Percentiles rank a stretch among this genome's conserved stretches.
Evolutionary conservation across 768 basidiomycete genomes (phyloP).

Genomic region (Calocybe gangraenosa): DNA sequence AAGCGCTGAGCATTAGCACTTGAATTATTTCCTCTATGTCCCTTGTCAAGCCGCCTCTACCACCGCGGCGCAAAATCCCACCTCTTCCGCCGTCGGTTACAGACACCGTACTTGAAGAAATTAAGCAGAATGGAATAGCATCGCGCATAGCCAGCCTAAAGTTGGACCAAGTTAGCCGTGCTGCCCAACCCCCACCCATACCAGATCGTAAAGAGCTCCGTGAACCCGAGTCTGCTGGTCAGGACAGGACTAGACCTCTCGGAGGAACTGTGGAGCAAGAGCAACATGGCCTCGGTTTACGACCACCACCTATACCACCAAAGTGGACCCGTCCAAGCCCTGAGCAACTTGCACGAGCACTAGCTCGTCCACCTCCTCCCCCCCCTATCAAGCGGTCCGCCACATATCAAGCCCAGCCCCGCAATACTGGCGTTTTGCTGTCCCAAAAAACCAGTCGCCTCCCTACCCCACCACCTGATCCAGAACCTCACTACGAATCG

Average conservation of each 20-base stretch:
- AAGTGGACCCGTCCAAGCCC: slow-evolving; percentile 15
- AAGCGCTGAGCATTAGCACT: not conserved
- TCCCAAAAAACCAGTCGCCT: slow-evolving; percentile 27
- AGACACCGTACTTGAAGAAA: not conserved
- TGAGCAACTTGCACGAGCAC: slow-evolving; percentile 19
- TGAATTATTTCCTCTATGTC: slow-evolving; percentile 7
- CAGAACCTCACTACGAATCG: slow-evolving; percentile 18
- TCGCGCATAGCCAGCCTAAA: slow-evolving; percentile 29
- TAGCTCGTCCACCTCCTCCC: slow-evolving; percentile 32
- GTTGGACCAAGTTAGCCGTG: slow-evolving; percentile 19
- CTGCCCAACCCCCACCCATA: slow-evolving; percentile 3
- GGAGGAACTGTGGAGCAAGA: not conserved
- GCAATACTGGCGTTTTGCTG: slow-evolving; percentile 20
- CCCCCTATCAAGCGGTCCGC: slow-evolving; percentile 19
- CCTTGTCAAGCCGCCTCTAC: slow-evolving; percentile 18
- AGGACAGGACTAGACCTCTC: not conserved
- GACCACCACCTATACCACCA: slow-evolving; percentile 20
- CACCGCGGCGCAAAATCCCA: slow-evolving; percentile 25
- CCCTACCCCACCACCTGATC: slow-evolving; percentile 27
- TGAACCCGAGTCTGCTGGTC: not conserved
- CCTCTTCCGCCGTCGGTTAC: slow-evolving; percentile 11
- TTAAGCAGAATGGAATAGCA: slow-evolving; percentile 19
- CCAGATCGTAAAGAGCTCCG: slow-evolving; percentile 6
- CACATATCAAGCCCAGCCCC: slow-evolving; percentile 1
- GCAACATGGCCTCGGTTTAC: not conserved